Base-by-base conservation (phyloP, 2,329 filamentous ascomycete genomes). In the Magnaporthales sp. region DNA sequence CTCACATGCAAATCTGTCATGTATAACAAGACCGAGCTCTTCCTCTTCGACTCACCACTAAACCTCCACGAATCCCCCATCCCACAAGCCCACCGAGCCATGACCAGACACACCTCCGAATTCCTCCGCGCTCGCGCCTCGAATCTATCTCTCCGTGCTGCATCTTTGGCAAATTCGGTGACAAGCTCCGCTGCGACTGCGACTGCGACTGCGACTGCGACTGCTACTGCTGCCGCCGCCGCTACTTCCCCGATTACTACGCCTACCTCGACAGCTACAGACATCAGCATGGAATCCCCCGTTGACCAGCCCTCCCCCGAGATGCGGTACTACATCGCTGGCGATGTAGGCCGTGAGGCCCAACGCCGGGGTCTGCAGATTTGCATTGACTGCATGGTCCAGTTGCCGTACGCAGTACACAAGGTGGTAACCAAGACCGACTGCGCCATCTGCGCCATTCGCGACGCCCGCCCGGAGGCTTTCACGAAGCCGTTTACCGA, bases 401-500 rank as follows among this genome's bases (percentile, higher is more conserved):
- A 65, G 73, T 76, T 32, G 75, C 77, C 26, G 30, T 64, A 64
- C 31, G 70, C 75, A 64, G 73, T 75, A 63, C 73, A 75, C 70
- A 70, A 73, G 62, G 68, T 71, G 31, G 56, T 51, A 11, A 27
- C 29, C 38, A 22, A 51, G 24, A 27, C 15, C 24, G 60, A 46
- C 7, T 81, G 79, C 67, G 73, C 71, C 19, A 72, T 80, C 62
- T 80, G 79, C 72, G 72, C 74, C 66, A 71, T 78, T 61, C 73
- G 74, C 69, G 75, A 79, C 66, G 74, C 77, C 70, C 79, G 80
- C 66, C 85, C 87, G 4, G 87, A 88, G 73, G 83, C 83, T 68
- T 96, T 93, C 76, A 91, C 91, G 9, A 83, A 92, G 78, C 92
- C 93, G 0, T 97, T 96, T 76, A 89, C 90, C 75, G 85, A 92